A percentile compares a stretch with the other conserved stretches of the same genome.
phyloP scores from a whole-genome alignment of 306 rosid species.

The Macrotyloma uniflorum region DNA sequence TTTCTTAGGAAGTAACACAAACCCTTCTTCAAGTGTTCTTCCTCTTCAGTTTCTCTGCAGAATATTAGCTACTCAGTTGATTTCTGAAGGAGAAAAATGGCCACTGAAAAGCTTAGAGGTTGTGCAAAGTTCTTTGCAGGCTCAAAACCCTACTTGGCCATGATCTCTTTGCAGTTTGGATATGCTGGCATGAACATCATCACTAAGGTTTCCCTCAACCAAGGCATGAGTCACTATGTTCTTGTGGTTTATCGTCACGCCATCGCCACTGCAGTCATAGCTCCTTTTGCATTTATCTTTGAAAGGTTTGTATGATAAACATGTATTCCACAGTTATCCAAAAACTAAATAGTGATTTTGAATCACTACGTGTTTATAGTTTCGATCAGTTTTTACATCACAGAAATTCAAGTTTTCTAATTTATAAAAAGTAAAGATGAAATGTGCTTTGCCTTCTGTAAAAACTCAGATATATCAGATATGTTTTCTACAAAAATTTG shows the following conservation, averaged over 20 bases:
- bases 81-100: constrained; percentile 36
- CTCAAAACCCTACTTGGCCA: constrained; percentile 84
- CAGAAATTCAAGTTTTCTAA: no score
- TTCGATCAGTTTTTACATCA: no score
- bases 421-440: no score
- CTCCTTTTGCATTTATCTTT: constrained; percentile 75
- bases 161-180: constrained; percentile 87
- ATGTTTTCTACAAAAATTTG: no score
- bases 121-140: constrained; percentile 51
- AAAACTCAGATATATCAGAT: no score
- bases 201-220: constrained; percentile 81
- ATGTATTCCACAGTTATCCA: no score
- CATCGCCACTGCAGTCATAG: constrained; percentile 72
- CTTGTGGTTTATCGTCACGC: constrained; percentile 95
- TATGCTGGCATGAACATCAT: constrained; percentile 94
- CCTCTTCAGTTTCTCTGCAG: constrained; percentile 26
- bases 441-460: no score
- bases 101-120: constrained; percentile 51
- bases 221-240: constrained; percentile 96
- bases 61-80: background rate
- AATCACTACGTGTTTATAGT: no score
- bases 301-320: constrained; percentile 57
- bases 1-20: constrained; percentile 58
- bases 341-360: no score
- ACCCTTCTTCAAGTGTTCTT: constrained; percentile 45